Evolutionary conservation across 2,329 filamentous ascomycete species (phyloP).

Genomic region (Orbilia blumenaviensis): DNA sequence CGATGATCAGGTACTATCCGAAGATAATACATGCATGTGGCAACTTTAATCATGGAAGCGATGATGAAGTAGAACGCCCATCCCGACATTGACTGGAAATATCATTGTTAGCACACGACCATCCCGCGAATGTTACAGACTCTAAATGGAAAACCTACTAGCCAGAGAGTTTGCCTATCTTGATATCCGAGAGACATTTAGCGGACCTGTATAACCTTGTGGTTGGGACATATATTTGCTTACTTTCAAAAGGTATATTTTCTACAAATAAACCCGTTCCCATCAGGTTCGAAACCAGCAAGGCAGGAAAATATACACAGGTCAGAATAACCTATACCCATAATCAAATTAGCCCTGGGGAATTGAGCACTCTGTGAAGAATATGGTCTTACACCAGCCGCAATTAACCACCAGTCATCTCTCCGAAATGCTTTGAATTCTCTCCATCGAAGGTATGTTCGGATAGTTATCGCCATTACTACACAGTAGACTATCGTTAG

Average conservation of each 20-base stretch:
- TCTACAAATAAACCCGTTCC: conserved; percentile 46
- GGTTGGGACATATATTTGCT: background rate
- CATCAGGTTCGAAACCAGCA: conserved; percentile 53
- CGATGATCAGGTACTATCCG: conserved; percentile 49
- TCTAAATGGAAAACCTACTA: conserved; percentile 22
- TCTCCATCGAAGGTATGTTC: conserved; percentile 57
- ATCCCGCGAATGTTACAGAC: background rate
- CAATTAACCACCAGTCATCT: conserved; percentile 58
- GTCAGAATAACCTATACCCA: conserved; percentile 30
- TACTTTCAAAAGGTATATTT: conserved; percentile 52
- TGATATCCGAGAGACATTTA: background rate
- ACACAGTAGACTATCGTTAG: no score
- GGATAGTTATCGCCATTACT: conserved; percentile 57
- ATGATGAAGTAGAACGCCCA: conserved; percentile 53
- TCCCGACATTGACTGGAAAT: conserved; percentile 47
- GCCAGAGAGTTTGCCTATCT: conserved; percentile 51
- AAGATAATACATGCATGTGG: conserved; percentile 50
- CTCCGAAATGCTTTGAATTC: conserved; percentile 56
- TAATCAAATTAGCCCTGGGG: background rate
- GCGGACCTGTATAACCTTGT: background rate
- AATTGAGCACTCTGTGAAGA: no score
- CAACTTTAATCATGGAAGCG: conserved; percentile 52
- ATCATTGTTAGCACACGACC: background rate
- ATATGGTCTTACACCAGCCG: conserved; percentile 58
- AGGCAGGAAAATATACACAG: conserved; percentile 49